A percentile compares a stretch with the other conserved stretches of the same genome.
phyloP scores from a whole-genome alignment of 2,329 filamentous ascomycete genomes.

The Botrytis cinerea region DNA sequence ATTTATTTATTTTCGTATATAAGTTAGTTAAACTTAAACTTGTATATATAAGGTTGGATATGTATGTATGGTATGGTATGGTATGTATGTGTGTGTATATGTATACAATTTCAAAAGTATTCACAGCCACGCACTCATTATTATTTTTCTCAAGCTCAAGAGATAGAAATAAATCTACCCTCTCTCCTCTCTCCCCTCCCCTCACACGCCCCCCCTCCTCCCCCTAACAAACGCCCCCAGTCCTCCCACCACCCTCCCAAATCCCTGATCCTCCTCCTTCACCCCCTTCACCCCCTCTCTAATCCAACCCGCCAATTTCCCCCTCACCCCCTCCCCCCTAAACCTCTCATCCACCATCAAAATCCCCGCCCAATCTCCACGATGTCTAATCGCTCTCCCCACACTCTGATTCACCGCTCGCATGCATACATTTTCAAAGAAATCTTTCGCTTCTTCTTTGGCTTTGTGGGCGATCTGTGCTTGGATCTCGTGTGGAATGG shows the following conservation, averaged over 20 bases:
- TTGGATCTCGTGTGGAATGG: too few species aligned
- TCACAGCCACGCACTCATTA: too few species aligned
- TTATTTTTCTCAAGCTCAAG: too few species aligned
- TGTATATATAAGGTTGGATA: too few species aligned
- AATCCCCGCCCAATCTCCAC: constrained; percentile 86
- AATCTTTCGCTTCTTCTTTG: constrained; percentile 68
- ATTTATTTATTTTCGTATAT: too few species aligned
- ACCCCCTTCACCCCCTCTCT: constrained; percentile 63
- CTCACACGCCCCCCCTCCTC: neutral
- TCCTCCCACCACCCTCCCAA: constrained; percentile 58
- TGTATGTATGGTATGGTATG: too few species aligned
- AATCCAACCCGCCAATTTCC: constrained; percentile 90
- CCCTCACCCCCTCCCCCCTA: constrained; percentile 67
- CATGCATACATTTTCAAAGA: constrained; percentile 96
- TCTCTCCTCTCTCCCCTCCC: too few species aligned
- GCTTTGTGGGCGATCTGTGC: constrained; percentile 26
- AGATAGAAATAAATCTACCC: too few species aligned
- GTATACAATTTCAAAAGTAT: too few species aligned
- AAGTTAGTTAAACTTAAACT: too few species aligned
- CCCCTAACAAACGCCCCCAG: constrained; percentile 59
- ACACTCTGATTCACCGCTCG: constrained; percentile 96
- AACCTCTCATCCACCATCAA: constrained; percentile 82
- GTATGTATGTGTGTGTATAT: too few species aligned
- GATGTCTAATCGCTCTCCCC: constrained; percentile 86
- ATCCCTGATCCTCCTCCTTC: constrained; percentile 49